Conservation (phyloP, 163 green algal species). For the Chlamydomonas reinhardtii region DNA sequence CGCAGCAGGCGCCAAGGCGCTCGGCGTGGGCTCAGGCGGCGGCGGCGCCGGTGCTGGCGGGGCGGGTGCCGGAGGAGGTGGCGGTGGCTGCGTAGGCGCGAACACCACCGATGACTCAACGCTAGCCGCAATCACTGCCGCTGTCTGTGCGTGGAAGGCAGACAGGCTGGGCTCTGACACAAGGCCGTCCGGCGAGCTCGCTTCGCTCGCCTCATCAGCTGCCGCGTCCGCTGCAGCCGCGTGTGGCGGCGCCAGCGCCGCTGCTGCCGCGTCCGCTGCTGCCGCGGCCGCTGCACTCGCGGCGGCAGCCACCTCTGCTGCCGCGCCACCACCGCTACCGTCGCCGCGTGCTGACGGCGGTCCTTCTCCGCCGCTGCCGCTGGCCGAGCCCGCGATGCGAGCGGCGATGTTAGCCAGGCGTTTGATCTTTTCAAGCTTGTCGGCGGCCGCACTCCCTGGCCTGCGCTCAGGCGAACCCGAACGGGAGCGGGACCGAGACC, state of each 20-base stretch:
- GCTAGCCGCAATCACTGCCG: neutral
- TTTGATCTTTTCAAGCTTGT: slow-evolving; percentile 42
- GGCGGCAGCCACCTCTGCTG: too few relatives aligned
- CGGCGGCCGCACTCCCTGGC: neutral
- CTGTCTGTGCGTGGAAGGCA: neutral
- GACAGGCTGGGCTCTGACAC: slow-evolving; percentile 21
- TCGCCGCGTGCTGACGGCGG: neutral
- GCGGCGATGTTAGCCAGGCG: neutral
- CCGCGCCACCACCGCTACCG: too few relatives aligned
- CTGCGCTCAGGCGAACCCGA: neutral
- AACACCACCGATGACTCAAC: too few relatives aligned
- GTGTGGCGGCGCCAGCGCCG: too few relatives aligned
- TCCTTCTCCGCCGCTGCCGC: neutral
- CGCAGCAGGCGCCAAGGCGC: neutral
- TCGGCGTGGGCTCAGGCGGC: too few relatives aligned
- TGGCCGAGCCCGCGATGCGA: neutral
- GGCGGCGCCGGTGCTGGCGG: neutral
- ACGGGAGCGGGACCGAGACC: neutral
- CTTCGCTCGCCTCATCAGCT: too few relatives aligned
- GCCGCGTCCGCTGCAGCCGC: neutral
- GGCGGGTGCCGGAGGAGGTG: neutral
- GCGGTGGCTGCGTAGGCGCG: neutral
- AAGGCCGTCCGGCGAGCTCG: neutral
- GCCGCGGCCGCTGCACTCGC: too few relatives aligned
- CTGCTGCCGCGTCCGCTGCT: neutral